Base-by-base conservation (phyloP, 805 yeast species). In the Sugiyamaella qingdaonensis region DNA sequence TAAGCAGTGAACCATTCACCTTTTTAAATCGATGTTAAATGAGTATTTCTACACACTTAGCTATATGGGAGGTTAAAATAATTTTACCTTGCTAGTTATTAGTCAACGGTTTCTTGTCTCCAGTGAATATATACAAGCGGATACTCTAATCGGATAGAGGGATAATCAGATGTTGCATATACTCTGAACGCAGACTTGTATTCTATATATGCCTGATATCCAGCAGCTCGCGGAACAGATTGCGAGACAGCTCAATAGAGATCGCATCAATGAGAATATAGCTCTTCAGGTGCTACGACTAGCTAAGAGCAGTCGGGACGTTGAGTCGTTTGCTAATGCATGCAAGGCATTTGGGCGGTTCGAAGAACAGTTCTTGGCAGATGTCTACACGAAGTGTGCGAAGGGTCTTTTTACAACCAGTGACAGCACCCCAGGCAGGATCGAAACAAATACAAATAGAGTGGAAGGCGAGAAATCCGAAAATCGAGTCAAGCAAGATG, bases 261-360 rank as follows among this genome's bases (percentile, higher is more conserved):
- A 49, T n/a, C 48, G 54, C 7, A 55, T 57, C 10, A 60, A 58
- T 51, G 55, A 49, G 14, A 53, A 37, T 14, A 49, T 64, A 21
- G 63, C 62, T 5, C 18, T 31, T 3, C 60, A 56, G 33, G 52
- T 64, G 9, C 16, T 61, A 14, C 44, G 50, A 4, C 35, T 64
- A 29, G 63, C 64, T 11, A 44, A 53, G 31, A 36, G 29, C 9
- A 54, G 50, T 29, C 29, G 49, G 7, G 41, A 46, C 29, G 42
- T 45, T 2, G 54, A 43, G 10, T 51, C 48, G 4, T 66, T 66
- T 51, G 48, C 54, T 4, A 42, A 36, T 0, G 60, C 64, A 1
- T 62, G 67, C 49, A 31, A 21, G 46, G 58, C 57, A 4, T 63
- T 65, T 55, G 69, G 67, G 10, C 48, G 52, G 29, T 65, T 64